Conservation (phyloP, 1,139 yeast species). For the Taphrina pruni region DNA sequence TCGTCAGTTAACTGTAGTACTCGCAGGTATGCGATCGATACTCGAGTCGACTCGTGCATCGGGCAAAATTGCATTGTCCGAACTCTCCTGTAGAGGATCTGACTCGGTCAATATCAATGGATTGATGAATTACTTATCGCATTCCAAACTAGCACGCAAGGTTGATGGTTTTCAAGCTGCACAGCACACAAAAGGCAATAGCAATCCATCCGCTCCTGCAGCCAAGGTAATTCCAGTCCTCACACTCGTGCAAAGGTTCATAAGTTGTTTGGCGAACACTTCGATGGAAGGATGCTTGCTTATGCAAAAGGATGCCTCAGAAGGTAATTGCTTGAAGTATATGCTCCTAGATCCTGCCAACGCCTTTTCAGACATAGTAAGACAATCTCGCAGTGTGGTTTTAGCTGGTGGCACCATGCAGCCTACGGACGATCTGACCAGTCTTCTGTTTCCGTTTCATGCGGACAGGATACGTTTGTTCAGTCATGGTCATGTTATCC, state of each 20-base stretch:
- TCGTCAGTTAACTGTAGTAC: constrained; percentile 65
- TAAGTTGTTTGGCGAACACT: constrained; percentile 73
- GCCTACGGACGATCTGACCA: constrained; percentile 73
- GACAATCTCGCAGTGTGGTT: constrained; percentile 71
- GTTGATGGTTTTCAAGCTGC: constrained; percentile 69
- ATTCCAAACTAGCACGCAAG: constrained; percentile 81
- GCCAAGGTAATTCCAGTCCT: constrained; percentile 59
- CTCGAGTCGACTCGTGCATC: constrained; percentile 49
- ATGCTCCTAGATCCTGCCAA: constrained; percentile 82
- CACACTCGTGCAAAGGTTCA: constrained; percentile 68
- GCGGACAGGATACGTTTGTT: constrained; percentile 59
- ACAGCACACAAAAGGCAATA: constrained; percentile 42
- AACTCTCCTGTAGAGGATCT: constrained; percentile 57
- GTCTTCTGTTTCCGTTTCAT: constrained; percentile 69
- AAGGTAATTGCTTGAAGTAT: constrained; percentile 61
- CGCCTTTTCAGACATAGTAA: constrained; percentile 68
- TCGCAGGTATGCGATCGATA: constrained; percentile 61
- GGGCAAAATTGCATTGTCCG: constrained; percentile 58
- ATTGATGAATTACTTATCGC: constrained; percentile 66
- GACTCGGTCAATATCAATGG: constrained; percentile 75
- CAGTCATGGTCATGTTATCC: constrained; percentile 85
- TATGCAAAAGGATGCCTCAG: constrained; percentile 53
- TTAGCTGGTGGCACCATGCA: constrained; percentile 98
- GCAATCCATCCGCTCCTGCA: not conserved
- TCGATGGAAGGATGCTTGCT: constrained; percentile 81